phyloP scores from a whole-genome alignment of 805 yeast genomes.

The Wickerhamomyces strasburgensis region DNA sequence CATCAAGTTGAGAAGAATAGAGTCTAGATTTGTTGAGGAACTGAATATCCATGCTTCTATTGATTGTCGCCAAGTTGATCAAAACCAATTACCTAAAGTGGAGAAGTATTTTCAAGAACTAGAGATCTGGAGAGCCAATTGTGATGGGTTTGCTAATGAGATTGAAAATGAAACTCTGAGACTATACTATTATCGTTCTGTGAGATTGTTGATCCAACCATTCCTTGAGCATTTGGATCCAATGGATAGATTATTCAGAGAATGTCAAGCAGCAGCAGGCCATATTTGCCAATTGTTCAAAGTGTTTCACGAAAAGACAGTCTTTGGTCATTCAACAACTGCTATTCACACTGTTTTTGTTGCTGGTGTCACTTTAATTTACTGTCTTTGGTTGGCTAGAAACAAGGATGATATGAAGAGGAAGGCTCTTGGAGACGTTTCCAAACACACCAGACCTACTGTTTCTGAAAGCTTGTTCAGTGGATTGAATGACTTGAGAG shows the following conservation, averaged over 20 bases:
- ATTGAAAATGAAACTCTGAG: constrained; percentile 57
- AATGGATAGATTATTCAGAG: constrained; percentile 52
- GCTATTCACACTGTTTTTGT: constrained; percentile 64
- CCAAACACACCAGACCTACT: constrained; percentile 56
- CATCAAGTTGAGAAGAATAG: constrained; percentile 51
- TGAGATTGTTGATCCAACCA: constrained; percentile 58
- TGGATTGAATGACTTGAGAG: constrained; percentile 58
- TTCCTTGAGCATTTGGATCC: constrained; percentile 58
- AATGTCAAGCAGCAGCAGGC: constrained; percentile 71
- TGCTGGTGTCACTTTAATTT: constrained; percentile 63
- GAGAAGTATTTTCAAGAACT: constrained; percentile 48
- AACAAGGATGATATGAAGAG: constrained; percentile 56
- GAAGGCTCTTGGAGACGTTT: constrained; percentile 48
- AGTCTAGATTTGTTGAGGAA: constrained; percentile 52
- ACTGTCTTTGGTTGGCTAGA: constrained; percentile 63
- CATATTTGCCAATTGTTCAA: constrained; percentile 62
- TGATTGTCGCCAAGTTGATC: constrained; percentile 14
- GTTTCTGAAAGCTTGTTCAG: constrained; percentile 49
- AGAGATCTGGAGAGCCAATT: constrained; percentile 53
- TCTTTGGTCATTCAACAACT: constrained; percentile 58
- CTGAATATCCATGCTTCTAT: constrained; percentile 36
- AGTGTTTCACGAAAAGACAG: constrained; percentile 58
- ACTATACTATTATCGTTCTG: constrained; percentile 55
- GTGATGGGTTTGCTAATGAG: constrained; percentile 41
- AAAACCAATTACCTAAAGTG: constrained; percentile 44